Base-by-base conservation (phyloP, 225 moss, liverwort and hornwort species). In the Sphagnum tenellum region DNA sequence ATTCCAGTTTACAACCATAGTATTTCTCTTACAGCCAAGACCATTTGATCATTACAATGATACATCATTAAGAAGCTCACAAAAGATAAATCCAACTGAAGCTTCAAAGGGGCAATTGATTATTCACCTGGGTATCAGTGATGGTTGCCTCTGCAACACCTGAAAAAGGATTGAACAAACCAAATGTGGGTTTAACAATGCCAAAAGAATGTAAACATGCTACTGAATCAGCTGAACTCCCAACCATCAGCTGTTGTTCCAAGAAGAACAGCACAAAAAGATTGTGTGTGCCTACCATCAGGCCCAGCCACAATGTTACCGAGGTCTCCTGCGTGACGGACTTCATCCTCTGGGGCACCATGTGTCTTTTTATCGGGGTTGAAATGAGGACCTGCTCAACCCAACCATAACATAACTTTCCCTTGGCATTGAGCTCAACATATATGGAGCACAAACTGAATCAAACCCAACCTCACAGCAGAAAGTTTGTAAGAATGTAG, bases 321-420 rank as follows among this genome's bases (percentile, higher is more conserved):
- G 66, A 93, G 89, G 64, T 93, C 93, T 64, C 93, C 93, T 47
- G 90, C 93, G 60, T 93, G 93, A 66, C 86, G 93, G 59, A 51
- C 68, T 12, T 44, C 4, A 46, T 92, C 92, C 2, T 68, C 83
- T 8, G 89, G 92, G 44, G 89, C 81, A 54, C 92, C 92, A 54
- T 92, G 92, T 4, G 88, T 92, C 71, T 81, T 68, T 6, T 79
- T 70, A 55, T 89, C 85, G 0, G 92, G 92, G 56, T 92, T 92
- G 74, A 82, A 92, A 69, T 89, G 92, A 58, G 92, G 7, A 64
- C 92, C 92, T 92, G 85, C 48, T 65, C 44, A 65, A 12, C 47
- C n/a, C 7, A 61, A 29, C 29, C 29, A 29, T 29, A 29, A 29
- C 29, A 29, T 29, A 29, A 29, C 29, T 29, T 29, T 29, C 29